A percentile compares a stretch with the other conserved stretches of the same genome.
Evolutionary conservation across 345 rosid genomes (phyloP).

Genomic region (Salix purpurea): DNA sequence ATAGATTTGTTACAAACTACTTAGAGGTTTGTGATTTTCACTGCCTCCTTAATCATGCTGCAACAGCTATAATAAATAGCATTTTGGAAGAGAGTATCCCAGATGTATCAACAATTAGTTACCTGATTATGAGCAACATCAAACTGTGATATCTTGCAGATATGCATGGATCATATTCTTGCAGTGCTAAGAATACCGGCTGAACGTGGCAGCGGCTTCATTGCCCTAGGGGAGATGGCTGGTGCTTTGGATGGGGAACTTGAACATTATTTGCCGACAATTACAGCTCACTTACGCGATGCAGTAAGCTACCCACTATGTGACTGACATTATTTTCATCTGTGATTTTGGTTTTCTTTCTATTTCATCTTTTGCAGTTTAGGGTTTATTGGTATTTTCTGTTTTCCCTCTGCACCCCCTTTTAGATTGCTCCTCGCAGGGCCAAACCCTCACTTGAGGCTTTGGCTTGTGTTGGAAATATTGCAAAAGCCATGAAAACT

Average conservation of each 20-base stretch:
- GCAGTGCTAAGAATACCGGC: slow-evolving; percentile 76
- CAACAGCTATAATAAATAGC: neutral
- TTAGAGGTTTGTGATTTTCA: slow-evolving; percentile 54
- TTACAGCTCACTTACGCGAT: slow-evolving; percentile 82
- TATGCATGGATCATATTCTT: slow-evolving; percentile 94
- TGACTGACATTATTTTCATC: slow-evolving; percentile 10
- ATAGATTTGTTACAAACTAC: slow-evolving; percentile 92
- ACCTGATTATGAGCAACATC: neutral
- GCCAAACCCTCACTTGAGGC: slow-evolving; percentile 97
- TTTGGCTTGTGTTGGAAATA: slow-evolving; percentile 92
- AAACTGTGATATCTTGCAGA: slow-evolving; percentile 45
- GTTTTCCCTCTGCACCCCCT: too few species aligned
- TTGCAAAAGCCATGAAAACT: slow-evolving; percentile 93
- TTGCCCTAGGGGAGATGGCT: slow-evolving; percentile 99
- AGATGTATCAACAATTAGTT: neutral
- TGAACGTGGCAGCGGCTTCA: slow-evolving; percentile 95
- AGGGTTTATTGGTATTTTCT: neutral
- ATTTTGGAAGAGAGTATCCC: slow-evolving; percentile 5
- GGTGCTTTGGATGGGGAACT: slow-evolving; percentile 99
- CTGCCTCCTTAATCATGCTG: slow-evolving; percentile 8
- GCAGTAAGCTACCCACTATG: slow-evolving; percentile 53
- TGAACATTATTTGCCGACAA: slow-evolving; percentile 88
- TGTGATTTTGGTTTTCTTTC: slow-evolving; percentile 1
- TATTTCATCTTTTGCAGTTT: slow-evolving; percentile 3
- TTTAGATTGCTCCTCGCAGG: slow-evolving; percentile 95